Evolutionary conservation across 805 yeast species (phyloP).

Genomic region (Sugiyamaella valdiviana): DNA sequence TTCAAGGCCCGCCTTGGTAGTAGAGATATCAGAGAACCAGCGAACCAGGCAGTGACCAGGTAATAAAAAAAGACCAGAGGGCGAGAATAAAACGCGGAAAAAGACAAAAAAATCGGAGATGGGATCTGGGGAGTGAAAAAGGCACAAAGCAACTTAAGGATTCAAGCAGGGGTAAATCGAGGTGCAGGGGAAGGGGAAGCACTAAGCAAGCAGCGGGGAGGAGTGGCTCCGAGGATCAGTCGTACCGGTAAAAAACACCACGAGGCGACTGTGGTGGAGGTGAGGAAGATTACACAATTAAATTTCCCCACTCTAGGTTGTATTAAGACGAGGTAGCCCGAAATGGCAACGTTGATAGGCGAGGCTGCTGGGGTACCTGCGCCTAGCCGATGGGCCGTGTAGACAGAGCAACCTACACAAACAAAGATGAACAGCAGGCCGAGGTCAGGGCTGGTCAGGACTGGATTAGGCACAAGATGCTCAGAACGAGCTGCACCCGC

Average conservation of each 20-base stretch:
- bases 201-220: not conserved
- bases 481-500: no score
- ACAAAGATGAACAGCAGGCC: no score
- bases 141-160: not conserved
- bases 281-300: not conserved
- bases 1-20: no score
- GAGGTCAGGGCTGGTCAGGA: no score
- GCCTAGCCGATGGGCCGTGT: not conserved
- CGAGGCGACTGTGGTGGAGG: not conserved
- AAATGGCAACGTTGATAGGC: not conserved
- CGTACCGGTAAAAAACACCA: no score
- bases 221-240: no score
- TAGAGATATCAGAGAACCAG: no score
- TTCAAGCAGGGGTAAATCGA: no score
- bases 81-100: constrained; percentile 1
- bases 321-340: not conserved
- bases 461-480: no score
- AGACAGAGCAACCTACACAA: no score
- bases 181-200: no score
- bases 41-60: no score
- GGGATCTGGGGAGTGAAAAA: not conserved
- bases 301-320: not conserved
- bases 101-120: constrained; percentile 1
- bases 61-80: not conserved
- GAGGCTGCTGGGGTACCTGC: not conserved